Evolutionary conservation across 2,329 filamentous ascomycete species (phyloP).

Genomic region (Plenodomus biglobosus): DNA sequence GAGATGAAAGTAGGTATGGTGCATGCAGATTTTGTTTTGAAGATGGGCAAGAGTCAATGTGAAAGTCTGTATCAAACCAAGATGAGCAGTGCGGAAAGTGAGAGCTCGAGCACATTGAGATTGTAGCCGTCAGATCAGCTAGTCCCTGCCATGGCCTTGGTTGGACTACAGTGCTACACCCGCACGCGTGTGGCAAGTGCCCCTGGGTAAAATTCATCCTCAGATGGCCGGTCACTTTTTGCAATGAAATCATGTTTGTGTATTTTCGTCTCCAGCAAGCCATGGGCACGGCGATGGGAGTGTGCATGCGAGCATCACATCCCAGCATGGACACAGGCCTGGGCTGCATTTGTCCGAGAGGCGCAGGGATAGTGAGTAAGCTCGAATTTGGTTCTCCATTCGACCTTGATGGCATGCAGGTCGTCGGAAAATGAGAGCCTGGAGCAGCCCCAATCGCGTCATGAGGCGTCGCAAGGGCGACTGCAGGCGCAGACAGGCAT

Average conservation of each 20-base stretch:
- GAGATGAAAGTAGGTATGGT: too few relatives aligned
- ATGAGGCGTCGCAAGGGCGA: slow-evolving; percentile 2
- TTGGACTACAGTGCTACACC: too few relatives aligned
- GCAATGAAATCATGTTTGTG: slow-evolving; percentile 15
- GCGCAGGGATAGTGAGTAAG: not conserved
- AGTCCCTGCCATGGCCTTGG: slow-evolving; percentile 5
- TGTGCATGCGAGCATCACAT: slow-evolving; percentile 21
- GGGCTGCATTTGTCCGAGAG: slow-evolving; percentile 1
- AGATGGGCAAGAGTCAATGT: too few relatives aligned
- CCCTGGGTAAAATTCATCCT: slow-evolving; percentile 3
- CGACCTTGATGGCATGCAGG: not conserved
- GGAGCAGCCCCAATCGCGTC: too few relatives aligned
- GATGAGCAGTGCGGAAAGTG: slow-evolving; percentile 5
- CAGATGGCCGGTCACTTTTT: not conserved
- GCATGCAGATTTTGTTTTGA: too few relatives aligned
- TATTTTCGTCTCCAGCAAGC: slow-evolving; percentile 11
- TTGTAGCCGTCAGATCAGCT: slow-evolving; percentile 3
- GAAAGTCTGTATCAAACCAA: slow-evolving; percentile 1
- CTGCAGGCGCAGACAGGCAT: slow-evolving; percentile 2
- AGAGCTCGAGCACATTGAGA: slow-evolving; percentile 3
- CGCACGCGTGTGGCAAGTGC: slow-evolving; percentile 2
- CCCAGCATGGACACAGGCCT: slow-evolving; percentile 11
- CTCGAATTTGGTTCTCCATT: slow-evolving; percentile 1
- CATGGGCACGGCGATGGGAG: slow-evolving; percentile 12
- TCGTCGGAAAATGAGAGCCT: not conserved